These are phyloP conservation scores for Acacia crassicarpa DNA, from an alignment of 306 rosid genomes.

Conservation along the genomic window DNA sequence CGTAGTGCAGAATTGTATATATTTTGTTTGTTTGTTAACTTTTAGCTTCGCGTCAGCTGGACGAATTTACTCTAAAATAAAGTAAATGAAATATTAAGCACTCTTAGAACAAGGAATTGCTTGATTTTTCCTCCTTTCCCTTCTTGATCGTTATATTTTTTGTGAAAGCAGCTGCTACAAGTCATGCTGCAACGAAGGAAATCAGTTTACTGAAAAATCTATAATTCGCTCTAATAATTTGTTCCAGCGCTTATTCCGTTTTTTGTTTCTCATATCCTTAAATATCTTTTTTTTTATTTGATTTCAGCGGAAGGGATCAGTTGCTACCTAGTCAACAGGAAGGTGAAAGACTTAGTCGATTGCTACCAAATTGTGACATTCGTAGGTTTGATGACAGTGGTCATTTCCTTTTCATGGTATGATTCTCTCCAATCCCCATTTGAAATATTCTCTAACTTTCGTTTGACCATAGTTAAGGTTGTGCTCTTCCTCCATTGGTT, in stretches of 20 bases:
- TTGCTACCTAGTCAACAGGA: constrained; percentile 75
- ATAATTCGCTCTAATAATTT: neutral
- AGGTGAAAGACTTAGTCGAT: constrained; percentile 54
- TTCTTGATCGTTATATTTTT: neutral
- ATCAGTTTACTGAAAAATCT: no score
- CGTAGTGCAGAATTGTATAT: constrained; percentile 3
- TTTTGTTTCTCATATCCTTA: neutral
- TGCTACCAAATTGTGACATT: constrained; percentile 55
- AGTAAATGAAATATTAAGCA: neutral
- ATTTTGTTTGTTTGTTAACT: neutral
- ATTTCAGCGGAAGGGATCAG: constrained; percentile 65
- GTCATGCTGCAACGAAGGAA: no score
- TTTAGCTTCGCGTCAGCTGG: neutral
- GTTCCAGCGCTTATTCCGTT: neutral
- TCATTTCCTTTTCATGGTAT: constrained; percentile 85
- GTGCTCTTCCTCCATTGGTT: constrained; percentile 15
- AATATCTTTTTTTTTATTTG: constrained; percentile 21
- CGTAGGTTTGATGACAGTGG: constrained; percentile 67
- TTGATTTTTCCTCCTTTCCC: neutral
- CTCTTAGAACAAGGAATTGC: neutral
- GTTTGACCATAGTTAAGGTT: constrained; percentile 3
- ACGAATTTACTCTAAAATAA: constrained; percentile 4
- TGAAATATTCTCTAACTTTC: neutral
- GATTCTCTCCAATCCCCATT: constrained; percentile 23
- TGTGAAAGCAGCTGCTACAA: no score